phyloP scores from a whole-genome alignment of 2,329 filamentous ascomycete genomes.

The Orbilia brochopaga region DNA sequence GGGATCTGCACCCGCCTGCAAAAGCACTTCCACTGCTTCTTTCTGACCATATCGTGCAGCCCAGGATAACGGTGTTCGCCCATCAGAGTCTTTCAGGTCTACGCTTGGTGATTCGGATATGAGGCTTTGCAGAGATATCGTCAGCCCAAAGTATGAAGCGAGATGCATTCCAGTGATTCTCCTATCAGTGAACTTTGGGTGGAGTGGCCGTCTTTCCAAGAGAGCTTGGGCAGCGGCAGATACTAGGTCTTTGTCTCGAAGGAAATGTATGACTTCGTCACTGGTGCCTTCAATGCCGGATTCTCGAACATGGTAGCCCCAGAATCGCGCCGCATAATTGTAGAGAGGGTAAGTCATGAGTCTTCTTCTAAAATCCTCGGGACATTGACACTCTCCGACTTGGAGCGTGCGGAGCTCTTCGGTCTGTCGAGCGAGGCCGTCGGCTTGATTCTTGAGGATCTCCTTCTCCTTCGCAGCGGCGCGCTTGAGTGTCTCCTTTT shows the following conservation, averaged over 20 bases:
- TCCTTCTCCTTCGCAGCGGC: conserved; percentile 44
- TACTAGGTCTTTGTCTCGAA: conserved; percentile 3
- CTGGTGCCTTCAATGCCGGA: no score
- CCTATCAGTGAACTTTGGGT: neutral
- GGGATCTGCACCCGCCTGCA: neutral
- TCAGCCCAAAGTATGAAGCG: conserved; percentile 1
- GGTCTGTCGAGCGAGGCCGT: conserved; percentile 33
- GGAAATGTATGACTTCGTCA: conserved; percentile 6
- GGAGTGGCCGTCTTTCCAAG: neutral
- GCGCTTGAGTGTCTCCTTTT: conserved; percentile 42
- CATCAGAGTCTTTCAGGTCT: neutral
- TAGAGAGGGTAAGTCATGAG: neutral
- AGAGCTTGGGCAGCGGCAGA: conserved; percentile 3
- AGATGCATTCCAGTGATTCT: conserved; percentile 11
- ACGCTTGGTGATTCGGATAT: neutral
- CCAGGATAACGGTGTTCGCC: neutral
- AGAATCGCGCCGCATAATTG: conserved; percentile 10
- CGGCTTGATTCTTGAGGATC: conserved; percentile 33
- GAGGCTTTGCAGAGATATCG: neutral
- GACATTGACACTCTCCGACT: neutral
- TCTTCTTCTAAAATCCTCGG: neutral
- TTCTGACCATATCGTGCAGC: neutral
- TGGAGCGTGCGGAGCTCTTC: conserved; percentile 39
- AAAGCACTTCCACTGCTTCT: neutral
- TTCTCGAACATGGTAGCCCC: conserved; percentile 2